phyloP scores from a whole-genome alignment of 768 basidiomycete species.

The Tulasnella sp. region DNA sequence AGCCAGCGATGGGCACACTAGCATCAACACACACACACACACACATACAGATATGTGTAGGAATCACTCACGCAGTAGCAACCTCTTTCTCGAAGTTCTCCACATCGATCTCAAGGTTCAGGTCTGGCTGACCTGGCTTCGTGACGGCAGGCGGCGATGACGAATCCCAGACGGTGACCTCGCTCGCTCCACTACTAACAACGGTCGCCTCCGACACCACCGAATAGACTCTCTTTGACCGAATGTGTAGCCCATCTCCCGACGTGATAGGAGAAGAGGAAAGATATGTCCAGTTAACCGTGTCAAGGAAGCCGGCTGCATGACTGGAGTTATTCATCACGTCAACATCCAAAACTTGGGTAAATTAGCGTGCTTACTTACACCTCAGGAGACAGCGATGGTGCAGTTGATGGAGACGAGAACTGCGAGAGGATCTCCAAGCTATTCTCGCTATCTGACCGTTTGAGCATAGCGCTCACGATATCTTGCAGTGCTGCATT shows the following conservation, averaged over 20 bases:
- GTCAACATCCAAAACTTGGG: neutral
- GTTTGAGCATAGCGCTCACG: constrained; percentile 4
- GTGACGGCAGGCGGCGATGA: neutral
- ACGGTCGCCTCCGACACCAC: neutral
- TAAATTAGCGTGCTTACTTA: neutral
- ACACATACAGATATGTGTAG: no score
- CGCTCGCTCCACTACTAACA: neutral
- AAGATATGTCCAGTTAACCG: neutral
- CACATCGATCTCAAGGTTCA: neutral
- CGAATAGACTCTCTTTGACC: neutral
- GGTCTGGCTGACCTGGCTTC: neutral
- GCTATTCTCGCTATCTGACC: neutral
- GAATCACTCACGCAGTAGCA: neutral
- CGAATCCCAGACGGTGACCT: neutral
- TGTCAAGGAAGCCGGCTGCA: neutral
- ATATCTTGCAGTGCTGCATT: neutral
- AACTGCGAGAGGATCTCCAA: neutral
- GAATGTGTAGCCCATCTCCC: neutral
- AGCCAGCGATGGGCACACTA: neutral
- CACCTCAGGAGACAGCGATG: neutral
- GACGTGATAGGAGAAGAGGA: neutral
- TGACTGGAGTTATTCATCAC: neutral
- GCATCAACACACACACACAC: neutral
- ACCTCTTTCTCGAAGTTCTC: neutral
- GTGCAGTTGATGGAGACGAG: neutral